Evolutionary conservation across 2,329 filamentous ascomycete genomes (phyloP).

Genomic region (Aspergillus clavatus): DNA sequence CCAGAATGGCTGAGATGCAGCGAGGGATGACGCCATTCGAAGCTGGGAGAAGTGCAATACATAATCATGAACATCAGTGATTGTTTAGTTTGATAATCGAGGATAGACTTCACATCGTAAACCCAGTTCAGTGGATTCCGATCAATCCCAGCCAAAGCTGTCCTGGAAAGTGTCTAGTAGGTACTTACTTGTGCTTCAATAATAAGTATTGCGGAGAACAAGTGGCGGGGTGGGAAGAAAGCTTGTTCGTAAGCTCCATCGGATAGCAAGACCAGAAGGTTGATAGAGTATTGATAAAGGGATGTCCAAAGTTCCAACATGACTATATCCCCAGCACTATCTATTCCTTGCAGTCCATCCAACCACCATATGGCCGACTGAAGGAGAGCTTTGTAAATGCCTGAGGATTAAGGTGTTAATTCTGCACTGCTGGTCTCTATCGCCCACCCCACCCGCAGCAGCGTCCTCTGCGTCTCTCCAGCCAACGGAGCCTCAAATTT

Average conservation of each 20-base stretch:
- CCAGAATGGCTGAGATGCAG: neutral
- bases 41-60: neutral
- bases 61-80: no score
- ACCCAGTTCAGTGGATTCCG: no score
- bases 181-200: no score
- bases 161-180: no score
- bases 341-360: neutral
- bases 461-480: neutral
- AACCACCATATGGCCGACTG: neutral
- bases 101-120: no score
- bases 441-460: slow-evolving; percentile 12
- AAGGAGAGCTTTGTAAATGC: slow-evolving; percentile 9
- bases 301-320: no score
- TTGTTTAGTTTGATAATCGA: no score
- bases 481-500: slow-evolving; percentile 33
- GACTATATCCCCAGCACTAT: neutral
- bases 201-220: no score
- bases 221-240: neutral
- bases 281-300: no score
- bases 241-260: neutral
- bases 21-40: neutral
- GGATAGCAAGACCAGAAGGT: neutral
- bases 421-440: slow-evolving; percentile 10
- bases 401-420: slow-evolving; percentile 19
- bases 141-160: no score